Conservation (phyloP, 1,284 basidiomycete species). For the Irpex sp. region DNA sequence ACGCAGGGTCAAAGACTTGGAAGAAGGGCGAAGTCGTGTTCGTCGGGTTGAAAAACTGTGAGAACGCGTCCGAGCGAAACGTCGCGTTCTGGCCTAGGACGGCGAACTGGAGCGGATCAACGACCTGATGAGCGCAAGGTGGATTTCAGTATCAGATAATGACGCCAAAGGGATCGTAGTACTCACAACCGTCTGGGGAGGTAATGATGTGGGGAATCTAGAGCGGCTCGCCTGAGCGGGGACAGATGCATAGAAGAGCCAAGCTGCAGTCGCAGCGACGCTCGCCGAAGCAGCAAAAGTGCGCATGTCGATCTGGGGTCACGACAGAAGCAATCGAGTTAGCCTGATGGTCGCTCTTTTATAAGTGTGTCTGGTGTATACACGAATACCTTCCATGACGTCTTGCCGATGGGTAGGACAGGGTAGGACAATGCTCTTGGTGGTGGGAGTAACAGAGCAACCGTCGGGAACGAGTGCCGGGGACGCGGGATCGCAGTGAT, state of each 20-base stretch:
- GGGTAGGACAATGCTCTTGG: background rate
- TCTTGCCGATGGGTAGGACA: background rate
- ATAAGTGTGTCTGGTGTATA: background rate
- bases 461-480: background rate
- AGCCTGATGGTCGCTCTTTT: background rate
- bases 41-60: slow-evolving; percentile 33
- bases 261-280: background rate
- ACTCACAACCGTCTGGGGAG: background rate
- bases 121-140: slow-evolving; percentile 17
- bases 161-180: background rate
- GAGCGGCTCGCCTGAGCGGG: background rate
- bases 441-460: background rate
- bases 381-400: background rate
- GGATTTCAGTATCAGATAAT: background rate
- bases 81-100: slow-evolving; percentile 26
- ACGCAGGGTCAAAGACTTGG: slow-evolving; percentile 60
- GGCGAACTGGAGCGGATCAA: slow-evolving; percentile 25
- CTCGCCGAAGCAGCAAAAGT: background rate
- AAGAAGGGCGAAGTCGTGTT: slow-evolving; percentile 52
- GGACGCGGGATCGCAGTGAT: background rate
- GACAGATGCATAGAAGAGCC: background rate
- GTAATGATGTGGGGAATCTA: background rate
- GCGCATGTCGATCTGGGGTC: background rate
- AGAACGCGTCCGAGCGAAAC: slow-evolving; percentile 25
- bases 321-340: background rate